Evolutionary conservation across 495 filamentous ascomycete species (phyloP).

Genomic region (Chlorociboria aeruginascens): DNA sequence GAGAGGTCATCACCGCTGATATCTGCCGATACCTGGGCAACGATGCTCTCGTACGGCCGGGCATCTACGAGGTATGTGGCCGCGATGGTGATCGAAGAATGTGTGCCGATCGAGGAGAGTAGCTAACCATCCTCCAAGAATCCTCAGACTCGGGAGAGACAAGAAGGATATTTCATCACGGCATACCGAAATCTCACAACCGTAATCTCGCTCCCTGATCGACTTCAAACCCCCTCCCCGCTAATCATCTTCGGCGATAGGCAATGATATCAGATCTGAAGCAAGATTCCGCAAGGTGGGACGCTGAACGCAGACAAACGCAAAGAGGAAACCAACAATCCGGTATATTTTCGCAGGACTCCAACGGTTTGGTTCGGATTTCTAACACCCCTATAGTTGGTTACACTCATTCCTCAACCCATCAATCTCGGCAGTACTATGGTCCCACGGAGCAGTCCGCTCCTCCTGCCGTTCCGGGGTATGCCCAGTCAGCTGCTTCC

Average conservation of each 20-base stretch:
- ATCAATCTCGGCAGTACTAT: slow-evolving; percentile 37
- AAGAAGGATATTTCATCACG: slow-evolving; percentile 71
- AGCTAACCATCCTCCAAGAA: slow-evolving; percentile 8
- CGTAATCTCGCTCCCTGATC: slow-evolving; percentile 38
- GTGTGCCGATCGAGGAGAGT: neutral
- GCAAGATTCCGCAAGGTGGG: slow-evolving; percentile 70
- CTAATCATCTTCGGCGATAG: slow-evolving; percentile 29
- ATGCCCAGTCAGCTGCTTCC: neutral
- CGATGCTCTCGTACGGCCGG: slow-evolving; percentile 81
- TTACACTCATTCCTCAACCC: slow-evolving; percentile 38
- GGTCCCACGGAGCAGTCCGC: slow-evolving; percentile 24
- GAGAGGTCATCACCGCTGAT: slow-evolving; percentile 89
- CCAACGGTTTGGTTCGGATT: slow-evolving; percentile 37
- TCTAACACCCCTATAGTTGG: slow-evolving; percentile 44
- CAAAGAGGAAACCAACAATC: slow-evolving; percentile 34
- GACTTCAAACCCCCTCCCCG: neutral
- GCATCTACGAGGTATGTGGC: slow-evolving; percentile 60
- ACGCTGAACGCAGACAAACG: slow-evolving; percentile 49
- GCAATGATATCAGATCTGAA: slow-evolving; percentile 85
- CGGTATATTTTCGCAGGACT: slow-evolving; percentile 46
- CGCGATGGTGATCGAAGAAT: neutral
- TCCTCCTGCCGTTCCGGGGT: neutral
- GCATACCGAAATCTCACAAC: slow-evolving; percentile 80
- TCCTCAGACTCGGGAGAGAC: slow-evolving; percentile 35
- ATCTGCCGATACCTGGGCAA: slow-evolving; percentile 90